Evolutionary conservation across 768 basidiomycete species (phyloP).

Genomic region (Suillus luteus): DNA sequence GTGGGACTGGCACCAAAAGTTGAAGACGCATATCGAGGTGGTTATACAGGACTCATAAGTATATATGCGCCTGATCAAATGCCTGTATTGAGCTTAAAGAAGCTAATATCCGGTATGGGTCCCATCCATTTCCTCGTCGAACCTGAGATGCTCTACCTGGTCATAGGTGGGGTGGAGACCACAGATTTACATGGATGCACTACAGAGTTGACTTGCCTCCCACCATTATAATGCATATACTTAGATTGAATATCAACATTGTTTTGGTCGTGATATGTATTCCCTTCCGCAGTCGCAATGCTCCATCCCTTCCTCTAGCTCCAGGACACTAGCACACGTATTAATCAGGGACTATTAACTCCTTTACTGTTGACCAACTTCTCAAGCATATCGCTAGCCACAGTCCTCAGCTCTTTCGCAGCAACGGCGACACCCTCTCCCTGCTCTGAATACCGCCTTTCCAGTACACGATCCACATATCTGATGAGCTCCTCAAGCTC

Average conservation of each 20-base stretch:
- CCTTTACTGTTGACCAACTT: not conserved
- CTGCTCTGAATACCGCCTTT: not conserved
- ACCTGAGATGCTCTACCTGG: constrained; percentile 68
- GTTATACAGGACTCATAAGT: constrained; percentile 52
- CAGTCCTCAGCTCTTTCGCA: not conserved
- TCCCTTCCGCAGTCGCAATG: not conserved
- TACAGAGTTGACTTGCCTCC: not conserved
- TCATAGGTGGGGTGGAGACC: constrained; percentile 86
- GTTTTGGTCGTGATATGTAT: too few relatives aligned
- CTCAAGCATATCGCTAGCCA: not conserved
- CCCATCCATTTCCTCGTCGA: constrained; percentile 78
- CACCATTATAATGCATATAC: not conserved
- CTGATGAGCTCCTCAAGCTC: not conserved
- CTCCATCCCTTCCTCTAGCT: not conserved
- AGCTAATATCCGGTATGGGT: constrained; percentile 38
- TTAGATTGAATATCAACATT: too few relatives aligned
- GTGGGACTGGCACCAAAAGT: too few relatives aligned
- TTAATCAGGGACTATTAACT: not conserved
- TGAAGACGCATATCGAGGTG: constrained; percentile 41
- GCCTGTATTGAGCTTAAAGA: not conserved
- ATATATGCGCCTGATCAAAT: not conserved
- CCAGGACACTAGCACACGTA: not conserved
- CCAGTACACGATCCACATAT: not conserved
- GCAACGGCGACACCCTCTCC: not conserved
- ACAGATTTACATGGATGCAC: constrained; percentile 16